phyloP scores from a whole-genome alignment of 345 rosid species.

The Dimocarpus longan region DNA sequence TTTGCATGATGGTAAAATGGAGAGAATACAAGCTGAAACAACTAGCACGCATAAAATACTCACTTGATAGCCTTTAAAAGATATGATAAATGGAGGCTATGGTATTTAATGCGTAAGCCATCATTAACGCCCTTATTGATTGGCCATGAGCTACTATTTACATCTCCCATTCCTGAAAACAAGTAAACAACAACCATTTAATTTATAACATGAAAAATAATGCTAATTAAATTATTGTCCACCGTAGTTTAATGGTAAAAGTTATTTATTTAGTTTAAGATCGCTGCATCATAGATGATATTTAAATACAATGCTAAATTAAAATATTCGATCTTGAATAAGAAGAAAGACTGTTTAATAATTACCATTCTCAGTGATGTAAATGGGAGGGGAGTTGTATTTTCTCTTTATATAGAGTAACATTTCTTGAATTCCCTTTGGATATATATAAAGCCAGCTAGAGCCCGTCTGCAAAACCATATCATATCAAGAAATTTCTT shows the following conservation, averaged over 20 bases:
- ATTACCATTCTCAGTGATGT: constrained; percentile 64
- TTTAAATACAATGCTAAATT: too few relatives aligned
- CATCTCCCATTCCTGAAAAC: constrained; percentile 33
- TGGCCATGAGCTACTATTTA: constrained; percentile 18
- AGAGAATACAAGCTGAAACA: background rate
- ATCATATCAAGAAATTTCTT: background rate
- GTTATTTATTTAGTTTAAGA: too few relatives aligned
- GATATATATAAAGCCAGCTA: constrained; percentile 56
- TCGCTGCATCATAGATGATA: too few relatives aligned
- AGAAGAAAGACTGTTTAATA: background rate
- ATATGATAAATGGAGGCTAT: constrained; percentile 34
- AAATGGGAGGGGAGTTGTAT: constrained; percentile 49
- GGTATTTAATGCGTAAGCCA: constrained; percentile 34
- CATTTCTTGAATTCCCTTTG: constrained; percentile 50
- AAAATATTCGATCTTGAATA: too few relatives aligned
- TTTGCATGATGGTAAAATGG: background rate
- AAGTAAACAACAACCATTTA: background rate
- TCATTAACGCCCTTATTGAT: constrained; percentile 26
- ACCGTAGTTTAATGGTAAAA: too few relatives aligned
- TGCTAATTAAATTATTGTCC: too few relatives aligned
- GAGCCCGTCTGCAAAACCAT: constrained; percentile 43
- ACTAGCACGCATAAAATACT: background rate
- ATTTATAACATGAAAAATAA: too few relatives aligned
- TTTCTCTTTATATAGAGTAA: constrained; percentile 45
- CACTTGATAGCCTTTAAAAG: constrained; percentile 33